Percentiles rank a stretch among this genome's conserved stretches.
These are phyloP conservation scores for Solanum habrochaites DNA, from an alignment of 257 asterid species.

Conservation along the genomic window DNA sequence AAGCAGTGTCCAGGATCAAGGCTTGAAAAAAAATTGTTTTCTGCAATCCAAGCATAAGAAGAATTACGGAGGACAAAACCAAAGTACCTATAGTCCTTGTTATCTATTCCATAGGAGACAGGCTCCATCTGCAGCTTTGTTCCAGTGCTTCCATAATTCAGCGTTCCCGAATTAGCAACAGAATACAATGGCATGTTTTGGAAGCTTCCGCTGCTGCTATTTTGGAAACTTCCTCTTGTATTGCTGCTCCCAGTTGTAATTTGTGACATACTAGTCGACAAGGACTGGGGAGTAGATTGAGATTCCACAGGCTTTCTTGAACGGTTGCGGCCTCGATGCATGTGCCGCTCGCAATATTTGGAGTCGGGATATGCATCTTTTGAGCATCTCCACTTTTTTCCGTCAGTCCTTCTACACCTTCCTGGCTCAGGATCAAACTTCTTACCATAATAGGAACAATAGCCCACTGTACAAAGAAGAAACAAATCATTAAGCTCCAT, in stretches of 20 bases:
- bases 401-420: slow-evolving; percentile 96
- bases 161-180: slow-evolving; percentile 43
- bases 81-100: slow-evolving; percentile 67
- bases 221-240: slow-evolving; percentile 36
- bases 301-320: slow-evolving; percentile 99
- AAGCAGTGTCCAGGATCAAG: background rate
- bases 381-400: slow-evolving; percentile 98
- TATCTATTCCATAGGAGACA: slow-evolving; percentile 41
- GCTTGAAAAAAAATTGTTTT: background rate
- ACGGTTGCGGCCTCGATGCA: slow-evolving; percentile 99
- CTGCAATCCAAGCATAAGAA: background rate
- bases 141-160: slow-evolving; percentile 44
- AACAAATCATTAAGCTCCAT: background rate
- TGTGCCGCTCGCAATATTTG: slow-evolving; percentile 98
- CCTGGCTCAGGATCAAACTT: slow-evolving; percentile 96
- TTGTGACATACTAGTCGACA: slow-evolving; percentile 55
- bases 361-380: slow-evolving; percentile 96
- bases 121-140: slow-evolving; percentile 81
- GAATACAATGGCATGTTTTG: slow-evolving; percentile 56
- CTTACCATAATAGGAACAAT: slow-evolving; percentile 87
- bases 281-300: slow-evolving; percentile 68
- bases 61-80: background rate
- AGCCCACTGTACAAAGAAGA: slow-evolving; percentile 55
- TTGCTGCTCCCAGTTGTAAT: slow-evolving; percentile 41
- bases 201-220: slow-evolving; percentile 46